phyloP scores from a whole-genome alignment of 345 rosid genomes.

The Moricandia arvensis region DNA sequence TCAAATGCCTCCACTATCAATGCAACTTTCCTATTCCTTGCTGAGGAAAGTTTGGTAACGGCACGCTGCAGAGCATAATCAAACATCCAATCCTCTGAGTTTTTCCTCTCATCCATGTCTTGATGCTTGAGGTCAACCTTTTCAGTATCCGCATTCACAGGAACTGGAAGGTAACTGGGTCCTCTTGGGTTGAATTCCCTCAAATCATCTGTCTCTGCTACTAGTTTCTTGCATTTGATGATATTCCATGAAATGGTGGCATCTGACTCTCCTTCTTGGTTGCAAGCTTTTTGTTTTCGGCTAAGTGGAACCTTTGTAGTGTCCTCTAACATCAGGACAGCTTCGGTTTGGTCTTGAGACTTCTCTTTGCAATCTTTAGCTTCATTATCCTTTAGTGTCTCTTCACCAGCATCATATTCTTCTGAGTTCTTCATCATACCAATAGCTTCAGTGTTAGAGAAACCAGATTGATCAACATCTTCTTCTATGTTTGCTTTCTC shows the following conservation, averaged over 20 bases:
- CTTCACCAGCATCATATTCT: slow-evolving; percentile 27
- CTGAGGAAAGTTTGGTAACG: slow-evolving; percentile 74
- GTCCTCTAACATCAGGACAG: slow-evolving; percentile 4
- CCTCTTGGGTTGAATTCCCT: slow-evolving; percentile 71
- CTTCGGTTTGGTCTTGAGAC: slow-evolving; percentile 33
- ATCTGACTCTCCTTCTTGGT: slow-evolving; percentile 34
- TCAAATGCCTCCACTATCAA: slow-evolving; percentile 95
- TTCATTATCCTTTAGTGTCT: neutral
- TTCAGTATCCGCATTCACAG: slow-evolving; percentile 57
- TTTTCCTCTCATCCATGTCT: slow-evolving; percentile 63
- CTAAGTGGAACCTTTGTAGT: slow-evolving; percentile 12
- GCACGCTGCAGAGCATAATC: slow-evolving; percentile 78
- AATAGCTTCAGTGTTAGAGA: neutral
- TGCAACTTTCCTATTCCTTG: slow-evolving; percentile 79
- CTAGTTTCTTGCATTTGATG: slow-evolving; percentile 37
- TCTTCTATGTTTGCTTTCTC: slow-evolving; percentile 15
- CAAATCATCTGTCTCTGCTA: slow-evolving; percentile 37
- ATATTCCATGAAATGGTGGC: slow-evolving; percentile 41
- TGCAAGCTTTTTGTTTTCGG: slow-evolving; percentile 26
- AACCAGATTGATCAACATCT: no score
- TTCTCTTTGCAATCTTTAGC: slow-evolving; percentile 27
- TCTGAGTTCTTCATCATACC: no score
- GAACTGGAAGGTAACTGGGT: slow-evolving; percentile 64
- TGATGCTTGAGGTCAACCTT: slow-evolving; percentile 83
- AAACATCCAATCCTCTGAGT: slow-evolving; percentile 91